phyloP scores from a whole-genome alignment of 306 rosid species.

The Prunus mira region DNA sequence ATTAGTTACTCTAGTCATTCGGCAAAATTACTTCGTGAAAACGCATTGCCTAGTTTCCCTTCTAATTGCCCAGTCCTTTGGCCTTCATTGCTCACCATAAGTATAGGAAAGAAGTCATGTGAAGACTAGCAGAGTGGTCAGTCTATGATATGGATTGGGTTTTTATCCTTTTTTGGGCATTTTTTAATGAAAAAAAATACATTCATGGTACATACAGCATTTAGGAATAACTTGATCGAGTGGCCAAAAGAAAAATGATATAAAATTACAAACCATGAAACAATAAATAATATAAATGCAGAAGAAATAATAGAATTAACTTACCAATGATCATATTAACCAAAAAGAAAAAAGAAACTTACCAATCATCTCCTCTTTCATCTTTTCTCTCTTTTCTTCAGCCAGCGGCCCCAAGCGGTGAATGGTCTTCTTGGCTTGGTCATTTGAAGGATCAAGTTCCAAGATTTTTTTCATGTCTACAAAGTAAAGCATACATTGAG shows the following conservation, averaged over 20 bases:
- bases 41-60: background rate
- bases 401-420: slow-evolving; percentile 73
- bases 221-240: background rate
- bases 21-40: background rate
- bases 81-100: background rate
- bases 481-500: slow-evolving; percentile 10
- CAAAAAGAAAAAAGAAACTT: slow-evolving; percentile 21
- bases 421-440: slow-evolving; percentile 61
- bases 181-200: background rate
- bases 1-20: background rate
- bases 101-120: background rate
- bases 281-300: background rate
- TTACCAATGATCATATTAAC: slow-evolving; percentile 64
- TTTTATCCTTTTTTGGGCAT: background rate
- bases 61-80: background rate
- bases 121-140: background rate
- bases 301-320: background rate
- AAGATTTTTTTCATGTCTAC: slow-evolving; percentile 75
- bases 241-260: background rate
- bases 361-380: slow-evolving; percentile 97
- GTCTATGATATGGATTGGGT: background rate
- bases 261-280: background rate
- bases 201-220: background rate
- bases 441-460: slow-evolving; percentile 83
- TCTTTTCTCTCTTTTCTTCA: slow-evolving; percentile 81